These are phyloP conservation scores for Poronia punctata DNA, from an alignment of 495 filamentous ascomycete genomes.

Conservation along the genomic window DNA sequence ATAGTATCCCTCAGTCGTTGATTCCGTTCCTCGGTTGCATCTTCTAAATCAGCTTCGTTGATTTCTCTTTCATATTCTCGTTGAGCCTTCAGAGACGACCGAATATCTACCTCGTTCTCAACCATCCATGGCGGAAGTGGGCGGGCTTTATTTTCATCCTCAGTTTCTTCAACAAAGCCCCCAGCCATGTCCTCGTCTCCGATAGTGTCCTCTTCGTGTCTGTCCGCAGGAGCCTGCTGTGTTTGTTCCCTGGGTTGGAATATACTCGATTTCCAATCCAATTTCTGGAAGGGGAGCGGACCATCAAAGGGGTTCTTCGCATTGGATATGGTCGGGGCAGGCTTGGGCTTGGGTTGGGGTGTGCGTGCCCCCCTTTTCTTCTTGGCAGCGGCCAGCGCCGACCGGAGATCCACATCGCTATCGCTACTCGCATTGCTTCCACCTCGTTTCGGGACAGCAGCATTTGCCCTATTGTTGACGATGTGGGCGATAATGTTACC, in stretches of 20 bases:
- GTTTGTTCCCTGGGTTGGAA: conserved; percentile 38
- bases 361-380: conserved; percentile 31
- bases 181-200: conserved; percentile 52
- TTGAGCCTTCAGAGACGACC: conserved; percentile 42
- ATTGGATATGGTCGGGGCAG: conserved; percentile 19
- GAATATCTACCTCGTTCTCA: conserved; percentile 43
- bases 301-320: conserved; percentile 60
- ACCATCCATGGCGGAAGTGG: conserved; percentile 86
- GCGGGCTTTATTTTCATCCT: conserved; percentile 45
- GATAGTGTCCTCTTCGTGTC: conserved; percentile 14
- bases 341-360: conserved; percentile 16
- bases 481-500: conserved; percentile 55
- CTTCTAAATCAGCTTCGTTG: conserved; percentile 45
- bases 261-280: conserved; percentile 60
- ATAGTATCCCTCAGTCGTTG: conserved; percentile 24
- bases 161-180: conserved; percentile 53
- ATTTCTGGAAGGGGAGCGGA: conserved; percentile 81
- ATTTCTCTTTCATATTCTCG: conserved; percentile 35
- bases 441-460: conserved; percentile 42
- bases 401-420: conserved; percentile 56
- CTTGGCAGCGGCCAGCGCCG: conserved; percentile 46
- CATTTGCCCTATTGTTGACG: conserved; percentile 54
- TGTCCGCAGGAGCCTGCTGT: conserved; percentile 17
- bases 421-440: conserved; percentile 45
- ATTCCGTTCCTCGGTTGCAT: conserved; percentile 42